phyloP scores from a whole-genome alignment of 116 monocot species.

The Dioscorea cayenensis region DNA sequence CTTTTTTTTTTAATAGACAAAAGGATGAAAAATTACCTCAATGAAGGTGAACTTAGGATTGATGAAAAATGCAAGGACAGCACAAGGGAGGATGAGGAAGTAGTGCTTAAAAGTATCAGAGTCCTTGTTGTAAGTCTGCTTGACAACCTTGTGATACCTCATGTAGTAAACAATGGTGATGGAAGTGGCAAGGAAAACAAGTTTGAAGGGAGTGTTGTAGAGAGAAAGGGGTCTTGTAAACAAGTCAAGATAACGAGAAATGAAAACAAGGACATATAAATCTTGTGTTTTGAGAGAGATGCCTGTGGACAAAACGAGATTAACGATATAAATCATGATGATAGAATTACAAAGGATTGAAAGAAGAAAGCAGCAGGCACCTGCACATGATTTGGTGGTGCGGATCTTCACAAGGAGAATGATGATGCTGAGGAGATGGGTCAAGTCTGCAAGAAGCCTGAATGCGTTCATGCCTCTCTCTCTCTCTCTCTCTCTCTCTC shows the following conservation, averaged over 20 bases:
- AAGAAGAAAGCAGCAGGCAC: background rate
- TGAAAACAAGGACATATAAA: slow-evolving; percentile 37
- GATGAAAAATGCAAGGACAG: slow-evolving; percentile 25
- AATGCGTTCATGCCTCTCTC: slow-evolving; percentile 18
- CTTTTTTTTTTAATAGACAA: background rate
- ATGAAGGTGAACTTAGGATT: slow-evolving; percentile 21
- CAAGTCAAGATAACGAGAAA: slow-evolving; percentile 32
- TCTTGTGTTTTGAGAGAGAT: slow-evolving; percentile 48
- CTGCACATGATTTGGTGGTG: slow-evolving; percentile 28
- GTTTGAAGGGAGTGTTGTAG: slow-evolving; percentile 36
- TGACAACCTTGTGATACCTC: slow-evolving; percentile 42
- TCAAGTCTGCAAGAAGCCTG: slow-evolving; percentile 28
- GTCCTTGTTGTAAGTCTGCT: slow-evolving; percentile 31
- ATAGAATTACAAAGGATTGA: background rate
- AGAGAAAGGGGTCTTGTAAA: slow-evolving; percentile 25
- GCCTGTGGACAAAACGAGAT: slow-evolving; percentile 14
- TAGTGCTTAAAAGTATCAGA: slow-evolving; percentile 32
- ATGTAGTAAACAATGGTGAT: slow-evolving; percentile 41
- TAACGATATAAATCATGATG: background rate
- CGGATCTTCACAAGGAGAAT: slow-evolving; percentile 28
- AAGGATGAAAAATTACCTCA: slow-evolving; percentile 18
- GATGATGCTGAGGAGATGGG: slow-evolving; percentile 30
- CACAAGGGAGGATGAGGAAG: slow-evolving; percentile 31
- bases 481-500: background rate
- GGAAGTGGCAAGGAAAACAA: slow-evolving; percentile 35